Base-by-base conservation (phyloP, 2,329 filamentous ascomycete genomes). In the Colletotrichum tropicicola region DNA sequence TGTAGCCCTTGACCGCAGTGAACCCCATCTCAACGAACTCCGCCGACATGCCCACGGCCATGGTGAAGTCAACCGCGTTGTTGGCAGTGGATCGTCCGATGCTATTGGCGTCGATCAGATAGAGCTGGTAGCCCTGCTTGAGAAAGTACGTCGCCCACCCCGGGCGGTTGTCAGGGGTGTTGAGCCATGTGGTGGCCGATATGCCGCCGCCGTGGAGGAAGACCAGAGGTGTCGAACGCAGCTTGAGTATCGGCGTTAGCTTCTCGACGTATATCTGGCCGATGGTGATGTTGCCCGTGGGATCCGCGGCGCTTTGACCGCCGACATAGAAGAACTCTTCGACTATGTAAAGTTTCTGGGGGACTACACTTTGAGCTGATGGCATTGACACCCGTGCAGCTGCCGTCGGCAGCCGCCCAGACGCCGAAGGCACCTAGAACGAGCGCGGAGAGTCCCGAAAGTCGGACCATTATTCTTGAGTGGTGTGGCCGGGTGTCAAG, bases 81-180 rank as follows among this genome's bases (percentile, higher is more conserved):
- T 67, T 69, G 60, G 19, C 75, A 49, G 48, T 74, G 73, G 68
- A 80, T 71, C 67, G 77, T 70, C 67, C 78, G 69, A 65, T 70
- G 66, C 60, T 67, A 30, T 77, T 74, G 58, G 79, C 77, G 63
- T 82, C 79, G 6, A 75, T 71, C 43, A 82, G 71, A 60, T 80
- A 81, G 51, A 82, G 73, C 23, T 74, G 73, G 65, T 80, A 77
- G n/a, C 79, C 78, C 39, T 75, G 68, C 25, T 73, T 72, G 3
- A 81, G 68, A 58, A 81, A 82, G 64, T 75, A 79, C 0, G 77
- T 77, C 2, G 79, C 75, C 75, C 79, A 81, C n/a, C 79, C 79
- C 58, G 72, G 73, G 13, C 78, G 74, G 41, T 74, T 74, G 61
- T 81, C 79, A 2, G 80, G 79, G 10, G 77, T 82, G 54, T 78